These are phyloP conservation scores for Alternaria angustiovoidea DNA, from an alignment of 2,329 filamentous ascomycete species.

Conservation along the genomic window DNA sequence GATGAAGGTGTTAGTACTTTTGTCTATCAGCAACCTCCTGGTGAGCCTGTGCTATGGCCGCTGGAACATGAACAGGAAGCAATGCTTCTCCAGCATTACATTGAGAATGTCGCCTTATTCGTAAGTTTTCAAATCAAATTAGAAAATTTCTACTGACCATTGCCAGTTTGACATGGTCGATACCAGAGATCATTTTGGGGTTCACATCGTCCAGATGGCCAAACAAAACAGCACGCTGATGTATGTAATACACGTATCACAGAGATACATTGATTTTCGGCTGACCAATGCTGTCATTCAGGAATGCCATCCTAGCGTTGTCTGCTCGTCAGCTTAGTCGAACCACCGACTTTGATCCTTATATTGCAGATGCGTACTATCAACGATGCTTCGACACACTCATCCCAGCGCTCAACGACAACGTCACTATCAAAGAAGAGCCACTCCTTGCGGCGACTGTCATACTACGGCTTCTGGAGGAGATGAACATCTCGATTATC, in stretches of 20 bases:
- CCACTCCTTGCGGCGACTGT: constrained; percentile 53
- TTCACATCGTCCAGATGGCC: constrained; percentile 47
- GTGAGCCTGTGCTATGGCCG: constrained; percentile 45
- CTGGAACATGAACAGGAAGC: constrained; percentile 49
- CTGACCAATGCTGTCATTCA: neutral
- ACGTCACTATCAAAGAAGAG: constrained; percentile 52
- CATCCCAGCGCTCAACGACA: constrained; percentile 52
- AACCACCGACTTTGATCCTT: constrained; percentile 51
- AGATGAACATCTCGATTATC: constrained; percentile 52
- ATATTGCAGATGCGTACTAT: constrained; percentile 54
- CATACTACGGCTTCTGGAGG: constrained; percentile 52
- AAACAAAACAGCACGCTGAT: constrained; percentile 52
- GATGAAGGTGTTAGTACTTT: constrained; percentile 27
- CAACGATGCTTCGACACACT: constrained; percentile 52
- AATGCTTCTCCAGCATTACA: constrained; percentile 48
- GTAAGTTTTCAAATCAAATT: constrained; percentile 22
- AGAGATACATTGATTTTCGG: too few species aligned
- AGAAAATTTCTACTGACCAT: neutral
- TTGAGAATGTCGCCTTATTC: constrained; percentile 49
- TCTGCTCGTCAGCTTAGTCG: constrained; percentile 55
- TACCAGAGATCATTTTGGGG: constrained; percentile 43
- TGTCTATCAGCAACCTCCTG: constrained; percentile 41
- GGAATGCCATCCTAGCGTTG: constrained; percentile 53
- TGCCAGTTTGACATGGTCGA: constrained; percentile 49
- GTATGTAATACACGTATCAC: constrained; percentile 2